Evolutionary conservation across 2,329 filamentous ascomycete genomes (phyloP), one percentile per base, ranked within the genome.

Genomic region (Eutypella sp.): DNA sequence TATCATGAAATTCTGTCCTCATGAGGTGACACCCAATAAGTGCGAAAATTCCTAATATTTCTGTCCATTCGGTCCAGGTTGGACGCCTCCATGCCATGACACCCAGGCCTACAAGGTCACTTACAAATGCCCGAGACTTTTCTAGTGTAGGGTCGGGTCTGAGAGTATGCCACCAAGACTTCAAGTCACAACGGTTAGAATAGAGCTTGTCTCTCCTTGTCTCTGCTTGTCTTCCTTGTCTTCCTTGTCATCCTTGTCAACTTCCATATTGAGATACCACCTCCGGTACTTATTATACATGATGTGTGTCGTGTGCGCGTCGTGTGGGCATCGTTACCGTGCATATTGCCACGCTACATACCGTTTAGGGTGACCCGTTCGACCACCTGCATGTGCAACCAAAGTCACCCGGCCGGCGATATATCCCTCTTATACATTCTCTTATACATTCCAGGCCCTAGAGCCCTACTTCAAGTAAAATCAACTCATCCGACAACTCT

Each of bases 121-220:
- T 39, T 39, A 39, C 36, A 39, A 39, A 39, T 39, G 36, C 36
- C 20, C 20, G 36, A 16, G 36, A 18, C n/a, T n/a, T n/a, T n/a
- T n/a, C n/a, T n/a, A n/a, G n/a, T n/a, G n/a, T n/a, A n/a, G n/a
- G n/a, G n/a, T n/a, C n/a, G n/a, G n/a, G n/a, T n/a, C n/a, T n/a
- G n/a, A n/a, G n/a, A n/a, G n/a, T n/a, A n/a, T n/a, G n/a, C n/a
- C n/a, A n/a, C n/a, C n/a, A n/a, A n/a, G n/a, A n/a, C n/a, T n/a
- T n/a, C n/a, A n/a, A n/a, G n/a, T n/a, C n/a, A n/a, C n/a, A n/a
- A n/a, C n/a, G n/a, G n/a, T n/a, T n/a, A n/a, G n/a, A n/a, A n/a
- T n/a, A n/a, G n/a, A n/a, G n/a, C n/a, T n/a, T n/a, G n/a, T n/a
- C n/a, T n/a, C n/a, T n/a, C n/a, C n/a, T n/a, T n/a, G n/a, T n/a